Evolutionary conservation across 257 asterid species (phyloP).

Genomic region (Haberlea rhodopensis): DNA sequence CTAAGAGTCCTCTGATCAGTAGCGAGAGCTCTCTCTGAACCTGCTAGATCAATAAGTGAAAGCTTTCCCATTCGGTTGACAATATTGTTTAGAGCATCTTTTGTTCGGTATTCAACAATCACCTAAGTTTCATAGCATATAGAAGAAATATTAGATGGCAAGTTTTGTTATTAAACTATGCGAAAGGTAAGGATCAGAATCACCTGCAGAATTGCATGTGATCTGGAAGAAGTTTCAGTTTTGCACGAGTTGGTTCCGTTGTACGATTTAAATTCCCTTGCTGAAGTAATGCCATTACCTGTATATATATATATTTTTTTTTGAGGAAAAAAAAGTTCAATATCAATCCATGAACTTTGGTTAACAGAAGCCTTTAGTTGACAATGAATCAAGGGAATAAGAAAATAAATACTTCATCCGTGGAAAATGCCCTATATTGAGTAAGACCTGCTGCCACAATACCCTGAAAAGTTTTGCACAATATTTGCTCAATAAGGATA

Average conservation of each 20-base stretch:
- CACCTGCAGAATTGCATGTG: conserved; percentile 73
- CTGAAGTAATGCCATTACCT: conserved; percentile 69
- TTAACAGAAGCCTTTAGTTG: neutral
- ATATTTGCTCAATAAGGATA: neutral
- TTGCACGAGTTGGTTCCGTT: conserved; percentile 66
- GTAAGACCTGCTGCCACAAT: conserved; percentile 63
- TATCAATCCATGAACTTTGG: neutral
- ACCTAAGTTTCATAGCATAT: conserved; percentile 34
- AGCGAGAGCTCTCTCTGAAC: conserved; percentile 77
- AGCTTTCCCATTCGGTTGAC: conserved; percentile 56
- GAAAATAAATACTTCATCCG: conserved; percentile 48
- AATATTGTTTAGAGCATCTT: conserved; percentile 41
- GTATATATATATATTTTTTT: neutral
- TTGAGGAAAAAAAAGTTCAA: neutral
- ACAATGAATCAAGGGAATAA: conserved; percentile 6
- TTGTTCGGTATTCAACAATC: conserved; percentile 40
- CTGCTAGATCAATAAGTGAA: conserved; percentile 67
- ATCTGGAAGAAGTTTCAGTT: conserved; percentile 67
- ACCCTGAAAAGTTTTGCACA: conserved; percentile 44
- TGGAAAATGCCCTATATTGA: conserved; percentile 58
- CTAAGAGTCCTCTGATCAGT: conserved; percentile 66
- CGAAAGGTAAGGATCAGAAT: neutral
- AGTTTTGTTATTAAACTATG: neutral
- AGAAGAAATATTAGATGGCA: neutral
- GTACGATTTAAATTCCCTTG: conserved; percentile 63